These are phyloP conservation scores for Halophytophthora batemanensis DNA, from an alignment of 352 stramenopile genomes.

Conservation along the genomic window DNA sequence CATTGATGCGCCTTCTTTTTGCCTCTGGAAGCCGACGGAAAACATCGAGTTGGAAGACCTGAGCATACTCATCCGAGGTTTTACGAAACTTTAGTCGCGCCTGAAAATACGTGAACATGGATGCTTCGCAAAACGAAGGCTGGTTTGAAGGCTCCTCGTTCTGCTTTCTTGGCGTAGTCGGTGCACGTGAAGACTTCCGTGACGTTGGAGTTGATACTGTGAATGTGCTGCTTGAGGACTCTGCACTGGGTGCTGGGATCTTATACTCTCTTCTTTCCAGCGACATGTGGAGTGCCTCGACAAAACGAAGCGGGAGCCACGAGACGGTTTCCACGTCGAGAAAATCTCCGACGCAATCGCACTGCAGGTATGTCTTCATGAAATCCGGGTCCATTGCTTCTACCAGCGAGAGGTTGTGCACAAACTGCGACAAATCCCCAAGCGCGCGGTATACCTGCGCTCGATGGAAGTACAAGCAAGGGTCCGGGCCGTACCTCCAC, in stretches of 20 bases:
- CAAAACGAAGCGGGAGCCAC: slow-evolving; percentile 45
- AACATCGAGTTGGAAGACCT: slow-evolving; percentile 48
- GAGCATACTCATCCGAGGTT: slow-evolving; percentile 38
- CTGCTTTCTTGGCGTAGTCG: neutral
- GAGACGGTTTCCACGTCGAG: slow-evolving; percentile 57
- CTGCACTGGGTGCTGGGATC: slow-evolving; percentile 9
- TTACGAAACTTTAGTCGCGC: slow-evolving; percentile 25
- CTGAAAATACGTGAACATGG: slow-evolving; percentile 44
- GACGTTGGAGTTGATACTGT: neutral
- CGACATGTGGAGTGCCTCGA: slow-evolving; percentile 35
- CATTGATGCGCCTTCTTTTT: neutral
- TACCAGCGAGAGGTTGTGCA: slow-evolving; percentile 46
- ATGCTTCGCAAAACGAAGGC: slow-evolving; percentile 29
- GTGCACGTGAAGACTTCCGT: neutral
- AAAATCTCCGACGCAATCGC: slow-evolving; percentile 43
- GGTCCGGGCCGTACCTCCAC: slow-evolving; percentile 49
- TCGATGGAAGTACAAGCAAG: slow-evolving; percentile 60
- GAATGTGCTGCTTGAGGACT: neutral
- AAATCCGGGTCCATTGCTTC: slow-evolving; percentile 47
- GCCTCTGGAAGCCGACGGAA: slow-evolving; percentile 29
- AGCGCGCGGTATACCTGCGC: slow-evolving; percentile 46
- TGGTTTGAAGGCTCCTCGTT: neutral
- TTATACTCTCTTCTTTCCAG: slow-evolving; percentile 40
- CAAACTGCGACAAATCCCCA: slow-evolving; percentile 37
- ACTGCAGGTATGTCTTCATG: slow-evolving; percentile 33